Evolutionary conservation across 139 green algal genomes (phyloP), one percentile per base, ranked within the genome.

Genomic region (Yamagishiella unicocca): DNA sequence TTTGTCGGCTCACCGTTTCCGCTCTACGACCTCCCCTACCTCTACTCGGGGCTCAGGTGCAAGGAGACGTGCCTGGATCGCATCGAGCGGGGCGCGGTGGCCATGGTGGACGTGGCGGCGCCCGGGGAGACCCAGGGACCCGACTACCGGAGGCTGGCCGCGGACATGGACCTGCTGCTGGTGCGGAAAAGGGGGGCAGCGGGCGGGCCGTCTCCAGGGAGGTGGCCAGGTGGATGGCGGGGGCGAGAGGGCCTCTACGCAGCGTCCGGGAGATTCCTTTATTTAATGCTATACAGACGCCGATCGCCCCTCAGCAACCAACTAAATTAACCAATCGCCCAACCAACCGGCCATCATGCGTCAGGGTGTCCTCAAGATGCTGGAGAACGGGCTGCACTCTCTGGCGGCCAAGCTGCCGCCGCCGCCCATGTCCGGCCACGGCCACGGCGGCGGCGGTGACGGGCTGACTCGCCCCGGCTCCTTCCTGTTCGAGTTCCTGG

Each of bases 401-500:
- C 75, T 90, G 40, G 35, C 75, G 1, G 42, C 89, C 42, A 86
- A 87, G 53, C 67, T 84, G 58, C 80, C 58, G 10, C 61, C 79
- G 37, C 79, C 79, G 29, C 42, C n/a, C 40, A 12, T 19, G 2
- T 29, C 31, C 12, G 77, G 61, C 2, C 33, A 45, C 50, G 55
- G 55, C 22, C 61, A 61, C 10, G 55, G n/a, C 55, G 79, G 79
- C 40, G 61, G 46, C 61, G 79, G 79, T 43, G 72, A 24, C 6
- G 90, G 90, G 35, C 22, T 94, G 53, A 94, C 91, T 7, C 75
- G 88, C 0, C 94, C 92, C 62, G 89, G 89, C 53, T 54, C 33
- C 53, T 92, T 80, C 64, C 73, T 94, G 35, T 92, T 94, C 66
- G 89, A 94, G 61, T 93, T 96, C 58, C 83, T 96, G 37, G 68